These are phyloP conservation scores for Agroathelia rolfsii DNA, from an alignment of 1,284 basidiomycete genomes.

Conservation along the genomic window DNA sequence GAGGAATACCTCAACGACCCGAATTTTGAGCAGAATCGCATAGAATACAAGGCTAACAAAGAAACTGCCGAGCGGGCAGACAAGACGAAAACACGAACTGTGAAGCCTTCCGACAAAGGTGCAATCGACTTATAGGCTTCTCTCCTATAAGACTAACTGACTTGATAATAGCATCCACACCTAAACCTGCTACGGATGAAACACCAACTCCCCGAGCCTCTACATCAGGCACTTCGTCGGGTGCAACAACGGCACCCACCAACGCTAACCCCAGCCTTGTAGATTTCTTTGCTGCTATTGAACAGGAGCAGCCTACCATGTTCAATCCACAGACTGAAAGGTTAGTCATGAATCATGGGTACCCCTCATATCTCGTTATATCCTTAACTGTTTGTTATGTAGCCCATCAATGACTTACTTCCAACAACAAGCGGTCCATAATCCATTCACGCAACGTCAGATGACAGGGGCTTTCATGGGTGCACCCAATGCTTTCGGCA, in stretches of 20 bases:
- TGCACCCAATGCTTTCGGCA: slow-evolving; percentile 15
- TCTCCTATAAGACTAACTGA: not conserved
- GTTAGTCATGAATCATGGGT: slow-evolving; percentile 39
- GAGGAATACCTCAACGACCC: slow-evolving; percentile 95
- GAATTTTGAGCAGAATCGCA: slow-evolving; percentile 90
- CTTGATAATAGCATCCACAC: slow-evolving; percentile 9
- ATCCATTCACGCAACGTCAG: slow-evolving; percentile 68
- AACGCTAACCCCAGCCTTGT: slow-evolving; percentile 37
- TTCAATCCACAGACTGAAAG: slow-evolving; percentile 56
- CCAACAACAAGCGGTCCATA: slow-evolving; percentile 56
- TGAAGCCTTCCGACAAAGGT: slow-evolving; percentile 16
- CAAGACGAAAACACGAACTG: slow-evolving; percentile 18
- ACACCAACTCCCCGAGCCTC: slow-evolving; percentile 11
- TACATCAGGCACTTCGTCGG: slow-evolving; percentile 17
- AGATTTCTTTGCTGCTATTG: slow-evolving; percentile 92
- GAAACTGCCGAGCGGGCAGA: slow-evolving; percentile 54
- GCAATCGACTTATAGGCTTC: not conserved
- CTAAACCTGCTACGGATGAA: slow-evolving; percentile 16
- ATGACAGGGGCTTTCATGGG: slow-evolving; percentile 35
- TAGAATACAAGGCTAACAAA: slow-evolving; percentile 87
- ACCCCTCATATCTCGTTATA: slow-evolving; percentile 14
- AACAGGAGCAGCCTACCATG: slow-evolving; percentile 70
- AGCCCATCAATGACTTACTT: slow-evolving; percentile 47
- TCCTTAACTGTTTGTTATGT: slow-evolving; percentile 11
- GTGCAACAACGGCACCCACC: slow-evolving; percentile 14